phyloP scores from a whole-genome alignment of 1,139 yeast genomes.

The Spathaspora sp. region DNA sequence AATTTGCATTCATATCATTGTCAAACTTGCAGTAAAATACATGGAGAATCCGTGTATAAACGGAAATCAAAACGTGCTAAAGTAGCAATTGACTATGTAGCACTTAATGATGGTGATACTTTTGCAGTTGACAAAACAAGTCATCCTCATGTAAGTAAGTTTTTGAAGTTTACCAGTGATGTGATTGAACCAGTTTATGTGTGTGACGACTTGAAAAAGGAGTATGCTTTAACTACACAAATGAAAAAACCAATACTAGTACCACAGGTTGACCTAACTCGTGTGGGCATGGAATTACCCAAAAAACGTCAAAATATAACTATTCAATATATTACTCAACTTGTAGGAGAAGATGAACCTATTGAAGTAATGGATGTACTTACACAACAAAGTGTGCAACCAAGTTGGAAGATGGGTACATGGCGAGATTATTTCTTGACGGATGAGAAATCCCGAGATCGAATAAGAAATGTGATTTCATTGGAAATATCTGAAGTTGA shows the following conservation, averaged over 20 bases:
- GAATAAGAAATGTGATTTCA: slow-evolving; percentile 78
- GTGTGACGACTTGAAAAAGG: slow-evolving; percentile 30
- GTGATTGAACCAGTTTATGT: slow-evolving; percentile 16
- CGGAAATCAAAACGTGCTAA: slow-evolving; percentile 58
- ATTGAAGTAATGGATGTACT: slow-evolving; percentile 91
- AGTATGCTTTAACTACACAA: slow-evolving; percentile 29
- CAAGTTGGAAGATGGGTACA: slow-evolving; percentile 67
- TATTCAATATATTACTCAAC: slow-evolving; percentile 56
- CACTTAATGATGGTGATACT: slow-evolving; percentile 73
- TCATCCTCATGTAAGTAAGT: slow-evolving; percentile 60
- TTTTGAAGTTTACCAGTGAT: slow-evolving; percentile 23
- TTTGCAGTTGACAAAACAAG: slow-evolving; percentile 54
- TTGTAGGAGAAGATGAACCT: slow-evolving; percentile 61
- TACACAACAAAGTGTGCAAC: slow-evolving; percentile 64
- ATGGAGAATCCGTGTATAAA: slow-evolving; percentile 55
- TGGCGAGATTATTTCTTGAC: slow-evolving; percentile 76
- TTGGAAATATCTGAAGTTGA: slow-evolving; percentile 68
- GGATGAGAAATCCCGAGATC: slow-evolving; percentile 48
- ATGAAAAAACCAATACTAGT: slow-evolving; percentile 32
- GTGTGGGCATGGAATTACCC: slow-evolving; percentile 43
- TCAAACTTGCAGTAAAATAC: slow-evolving; percentile 35
- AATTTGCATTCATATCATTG: slow-evolving; percentile 59
- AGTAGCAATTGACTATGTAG: slow-evolving; percentile 69
- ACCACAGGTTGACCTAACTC: slow-evolving; percentile 27
- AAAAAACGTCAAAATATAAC: slow-evolving; percentile 36